Percentiles rank a stretch among this genome's conserved stretches.
These are phyloP conservation scores for Phoma herbarum DNA, from an alignment of 2,329 filamentous ascomycete genomes.

Conservation along the genomic window DNA sequence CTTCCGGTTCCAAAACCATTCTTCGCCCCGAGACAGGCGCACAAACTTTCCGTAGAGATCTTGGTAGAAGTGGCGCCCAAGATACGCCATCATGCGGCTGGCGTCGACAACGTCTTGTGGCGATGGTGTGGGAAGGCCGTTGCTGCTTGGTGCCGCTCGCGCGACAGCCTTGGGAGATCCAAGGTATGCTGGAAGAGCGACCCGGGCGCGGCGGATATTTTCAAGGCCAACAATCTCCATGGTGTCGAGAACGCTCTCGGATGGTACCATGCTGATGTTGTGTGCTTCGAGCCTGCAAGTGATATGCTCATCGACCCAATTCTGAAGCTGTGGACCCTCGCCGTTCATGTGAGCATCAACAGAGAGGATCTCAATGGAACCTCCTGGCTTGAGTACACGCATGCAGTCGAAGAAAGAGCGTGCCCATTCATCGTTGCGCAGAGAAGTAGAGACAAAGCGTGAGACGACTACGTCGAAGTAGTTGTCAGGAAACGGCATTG, in stretches of 20 bases:
- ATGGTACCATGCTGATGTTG: conserved; percentile 34
- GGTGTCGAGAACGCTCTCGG: conserved; percentile 40
- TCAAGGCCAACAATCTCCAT: conserved; percentile 42
- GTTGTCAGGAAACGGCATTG: conserved; percentile 36
- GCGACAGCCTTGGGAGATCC: conserved; percentile 18
- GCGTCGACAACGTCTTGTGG: conserved; percentile 33
- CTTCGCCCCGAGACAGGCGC: conserved; percentile 29
- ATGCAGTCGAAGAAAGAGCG: conserved; percentile 41
- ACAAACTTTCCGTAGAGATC: conserved; percentile 35
- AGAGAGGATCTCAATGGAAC: conserved; percentile 39
- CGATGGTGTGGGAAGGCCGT: conserved; percentile 23
- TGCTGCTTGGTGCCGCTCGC: conserved; percentile 18
- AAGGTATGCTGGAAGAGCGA: conserved; percentile 35
- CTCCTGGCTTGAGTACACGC: conserved; percentile 40
- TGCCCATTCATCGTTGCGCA: conserved; percentile 41
- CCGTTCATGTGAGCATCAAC: conserved; percentile 38
- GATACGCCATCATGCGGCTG: conserved; percentile 38
- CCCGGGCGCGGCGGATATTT: conserved; percentile 39
- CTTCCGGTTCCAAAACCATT: conserved; percentile 40
- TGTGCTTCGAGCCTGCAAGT: conserved; percentile 32
- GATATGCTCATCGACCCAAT: conserved; percentile 39
- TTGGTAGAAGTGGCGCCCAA: conserved; percentile 40
- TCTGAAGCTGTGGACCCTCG: conserved; percentile 32
- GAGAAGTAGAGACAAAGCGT: conserved; percentile 32
- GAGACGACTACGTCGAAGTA: conserved; percentile 42